These are phyloP conservation scores for Coemansia sp. DNA, from an alignment of 192 early-diverging fungal genomes.

Conservation along the genomic window DNA sequence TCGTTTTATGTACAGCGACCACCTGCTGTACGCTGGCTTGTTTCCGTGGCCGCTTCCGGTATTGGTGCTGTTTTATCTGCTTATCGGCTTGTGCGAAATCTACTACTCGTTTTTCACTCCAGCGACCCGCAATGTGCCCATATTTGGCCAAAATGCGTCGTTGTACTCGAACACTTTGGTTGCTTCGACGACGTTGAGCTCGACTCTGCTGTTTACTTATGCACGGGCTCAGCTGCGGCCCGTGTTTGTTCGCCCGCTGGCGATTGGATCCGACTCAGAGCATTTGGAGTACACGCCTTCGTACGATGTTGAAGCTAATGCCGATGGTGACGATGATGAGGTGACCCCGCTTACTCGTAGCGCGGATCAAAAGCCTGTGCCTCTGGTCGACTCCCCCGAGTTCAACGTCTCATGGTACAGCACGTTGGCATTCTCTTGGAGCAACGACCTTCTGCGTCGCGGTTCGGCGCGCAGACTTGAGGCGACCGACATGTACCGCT, in stretches of 20 bases:
- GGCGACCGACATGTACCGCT: constrained; percentile 59
- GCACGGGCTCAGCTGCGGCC: constrained; percentile 29
- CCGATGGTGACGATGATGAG: background rate
- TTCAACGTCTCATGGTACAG: constrained; percentile 22
- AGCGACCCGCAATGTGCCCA: constrained; percentile 5
- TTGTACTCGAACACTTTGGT: constrained; percentile 15
- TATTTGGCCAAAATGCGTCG: constrained; percentile 18
- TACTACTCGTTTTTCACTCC: constrained; percentile 36
- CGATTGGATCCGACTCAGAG: background rate
- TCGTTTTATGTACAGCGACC: constrained; percentile 1
- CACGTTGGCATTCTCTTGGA: constrained; percentile 57
- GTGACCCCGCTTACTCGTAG: constrained; percentile 26
- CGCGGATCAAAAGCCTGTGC: constrained; percentile 7
- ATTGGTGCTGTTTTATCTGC: constrained; percentile 8
- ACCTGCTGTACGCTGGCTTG: constrained; percentile 17
- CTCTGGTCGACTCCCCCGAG: constrained; percentile 38
- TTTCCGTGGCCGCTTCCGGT: constrained; percentile 22
- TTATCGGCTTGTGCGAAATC: constrained; percentile 10
- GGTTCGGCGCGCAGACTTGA: constrained; percentile 58
- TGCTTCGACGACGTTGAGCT: background rate
- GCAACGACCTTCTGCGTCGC: constrained; percentile 58
- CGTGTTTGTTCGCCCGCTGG: constrained; percentile 10
- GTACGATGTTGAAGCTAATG: background rate
- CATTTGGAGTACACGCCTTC: background rate
- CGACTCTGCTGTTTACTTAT: background rate